Percentiles rank a stretch among this genome's conserved stretches.
These are phyloP conservation scores for Mycena olivaceomarginata DNA, from an alignment of 768 basidiomycete species.

Conservation along the genomic window DNA sequence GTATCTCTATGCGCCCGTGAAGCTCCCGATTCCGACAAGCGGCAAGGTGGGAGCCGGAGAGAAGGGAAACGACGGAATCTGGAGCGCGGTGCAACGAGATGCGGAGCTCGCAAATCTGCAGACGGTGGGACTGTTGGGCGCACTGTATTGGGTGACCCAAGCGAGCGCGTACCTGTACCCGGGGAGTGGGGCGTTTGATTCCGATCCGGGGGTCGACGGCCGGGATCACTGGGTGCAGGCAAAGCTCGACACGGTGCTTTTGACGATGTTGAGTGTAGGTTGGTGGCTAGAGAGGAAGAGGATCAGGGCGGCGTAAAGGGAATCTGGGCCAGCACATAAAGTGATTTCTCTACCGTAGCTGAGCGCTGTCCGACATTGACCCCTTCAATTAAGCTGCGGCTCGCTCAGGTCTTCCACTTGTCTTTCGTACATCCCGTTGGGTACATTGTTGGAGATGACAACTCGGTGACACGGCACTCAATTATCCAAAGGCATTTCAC, in stretches of 20 bases:
- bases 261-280: background rate
- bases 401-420: too few species aligned
- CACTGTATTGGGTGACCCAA: background rate
- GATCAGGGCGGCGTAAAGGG: background rate
- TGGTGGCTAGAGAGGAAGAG: constrained; percentile 1
- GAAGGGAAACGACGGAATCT: background rate
- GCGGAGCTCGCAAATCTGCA: background rate
- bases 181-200: background rate
- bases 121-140: background rate
- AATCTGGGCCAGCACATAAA: too few species aligned
- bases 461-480: too few species aligned
- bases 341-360: too few species aligned
- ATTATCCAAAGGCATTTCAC: too few species aligned
- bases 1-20: background rate
- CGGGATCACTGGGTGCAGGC: background rate
- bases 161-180: background rate
- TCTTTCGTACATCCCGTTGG: too few species aligned
- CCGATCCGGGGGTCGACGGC: background rate
- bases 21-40: background rate
- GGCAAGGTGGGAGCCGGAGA: background rate
- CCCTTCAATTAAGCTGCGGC: too few species aligned
- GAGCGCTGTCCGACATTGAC: too few species aligned
- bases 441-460: too few species aligned
- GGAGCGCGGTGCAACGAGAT: background rate
- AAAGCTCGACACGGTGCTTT: background rate